Conservation (phyloP, 1,284 basidiomycete genomes). For the Ceratobasidium sp. region DNA sequence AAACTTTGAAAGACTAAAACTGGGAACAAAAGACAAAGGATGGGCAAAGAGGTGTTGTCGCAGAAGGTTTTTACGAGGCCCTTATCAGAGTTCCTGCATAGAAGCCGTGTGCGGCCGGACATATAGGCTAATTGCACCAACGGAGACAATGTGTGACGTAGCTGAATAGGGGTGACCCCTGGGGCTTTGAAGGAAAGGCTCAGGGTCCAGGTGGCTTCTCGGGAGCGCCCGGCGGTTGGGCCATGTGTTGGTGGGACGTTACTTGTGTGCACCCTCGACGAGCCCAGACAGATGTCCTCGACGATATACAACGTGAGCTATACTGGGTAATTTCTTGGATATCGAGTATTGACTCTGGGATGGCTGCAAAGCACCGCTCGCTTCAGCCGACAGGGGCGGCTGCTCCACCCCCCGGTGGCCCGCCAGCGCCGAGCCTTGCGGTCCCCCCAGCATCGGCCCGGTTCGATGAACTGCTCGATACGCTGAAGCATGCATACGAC, state of each 20-base stretch:
- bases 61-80: no score
- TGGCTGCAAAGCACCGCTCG: constrained; percentile 61
- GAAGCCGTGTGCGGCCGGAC: no score
- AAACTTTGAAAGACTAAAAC: no score
- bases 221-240: constrained; percentile 21
- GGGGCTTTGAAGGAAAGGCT: not conserved
- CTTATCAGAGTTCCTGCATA: no score
- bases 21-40: no score
- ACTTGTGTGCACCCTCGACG: constrained; percentile 26
- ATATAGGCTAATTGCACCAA: no score
- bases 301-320: constrained; percentile 58
- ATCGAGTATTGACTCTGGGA: not conserved
- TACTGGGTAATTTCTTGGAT: constrained; percentile 1
- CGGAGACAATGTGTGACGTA: no score
- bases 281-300: constrained; percentile 52
- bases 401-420: constrained; percentile 55
- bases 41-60: no score
- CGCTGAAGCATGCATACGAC: constrained; percentile 87
- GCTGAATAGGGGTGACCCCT: constrained; percentile 34
- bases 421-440: constrained; percentile 7
- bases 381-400: constrained; percentile 53
- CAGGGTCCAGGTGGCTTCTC: constrained; percentile 12
- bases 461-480: constrained; percentile 80
- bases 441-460: constrained; percentile 49
- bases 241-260: constrained; percentile 19